These are phyloP conservation scores for Colletotrichum neosansevieriae DNA, from an alignment of 2,329 filamentous ascomycete species.

Conservation along the genomic window DNA sequence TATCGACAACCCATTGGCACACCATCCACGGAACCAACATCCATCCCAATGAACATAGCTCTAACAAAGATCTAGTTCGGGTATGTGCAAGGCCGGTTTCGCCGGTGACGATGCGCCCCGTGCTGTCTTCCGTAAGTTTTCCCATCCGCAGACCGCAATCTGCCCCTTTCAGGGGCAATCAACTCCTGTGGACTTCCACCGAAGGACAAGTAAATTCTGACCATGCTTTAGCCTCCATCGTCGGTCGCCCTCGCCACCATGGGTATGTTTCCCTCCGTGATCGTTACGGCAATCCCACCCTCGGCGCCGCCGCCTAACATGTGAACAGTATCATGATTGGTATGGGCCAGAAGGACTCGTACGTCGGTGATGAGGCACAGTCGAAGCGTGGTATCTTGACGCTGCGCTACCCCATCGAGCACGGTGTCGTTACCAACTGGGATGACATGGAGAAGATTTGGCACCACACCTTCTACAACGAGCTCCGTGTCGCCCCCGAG, in stretches of 20 bases:
- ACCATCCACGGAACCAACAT: conserved; percentile 26
- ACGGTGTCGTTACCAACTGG: conserved; percentile 99
- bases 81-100: conserved; percentile 99
- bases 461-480: conserved; percentile 99
- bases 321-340: conserved; percentile 96
- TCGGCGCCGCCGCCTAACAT: conserved; percentile 47
- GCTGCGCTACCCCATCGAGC: conserved; percentile 99
- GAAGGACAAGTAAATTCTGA: conserved; percentile 49
- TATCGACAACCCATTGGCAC: conserved; percentile 38
- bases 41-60: conserved; percentile 10
- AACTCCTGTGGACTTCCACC: not conserved
- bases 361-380: conserved; percentile 99
- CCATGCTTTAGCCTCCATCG: conserved; percentile 84
- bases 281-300: conserved; percentile 18
- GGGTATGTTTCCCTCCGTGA: conserved; percentile 75
- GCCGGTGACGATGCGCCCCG: conserved; percentile 99
- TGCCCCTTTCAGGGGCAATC: conserved; percentile 19
- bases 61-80: conserved; percentile 79
- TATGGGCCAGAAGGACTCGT: conserved; percentile 99
- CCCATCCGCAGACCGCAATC: conserved; percentile 44
- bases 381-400: conserved; percentile 99
- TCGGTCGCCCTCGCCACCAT: conserved; percentile 99
- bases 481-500: conserved; percentile 99
- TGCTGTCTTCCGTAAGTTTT: conserved; percentile 98
- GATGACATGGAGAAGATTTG: conserved; percentile 99